phyloP scores from a whole-genome alignment of 1,284 basidiomycete genomes.

The Volvariella surrecta region DNA sequence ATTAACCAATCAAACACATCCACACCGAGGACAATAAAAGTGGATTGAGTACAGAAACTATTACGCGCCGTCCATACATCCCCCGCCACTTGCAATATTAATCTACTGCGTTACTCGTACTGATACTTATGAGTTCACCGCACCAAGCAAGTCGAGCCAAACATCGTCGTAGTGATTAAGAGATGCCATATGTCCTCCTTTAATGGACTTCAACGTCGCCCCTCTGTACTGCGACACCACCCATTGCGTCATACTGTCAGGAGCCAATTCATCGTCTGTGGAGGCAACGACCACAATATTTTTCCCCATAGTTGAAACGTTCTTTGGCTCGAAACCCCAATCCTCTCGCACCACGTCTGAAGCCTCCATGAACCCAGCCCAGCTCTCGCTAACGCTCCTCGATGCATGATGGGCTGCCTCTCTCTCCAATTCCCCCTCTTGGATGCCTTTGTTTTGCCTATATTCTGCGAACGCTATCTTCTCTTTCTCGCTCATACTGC shows the following conservation, averaged over 20 bases:
- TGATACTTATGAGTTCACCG: no score
- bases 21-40: no score
- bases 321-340: constrained; percentile 38
- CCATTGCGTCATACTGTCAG: constrained; percentile 34
- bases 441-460: constrained; percentile 28
- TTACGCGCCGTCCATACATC: no score
- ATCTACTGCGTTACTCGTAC: no score
- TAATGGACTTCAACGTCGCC: constrained; percentile 24
- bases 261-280: constrained; percentile 27
- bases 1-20: no score
- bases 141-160: constrained; percentile 19
- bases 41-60: no score
- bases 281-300: constrained; percentile 33
- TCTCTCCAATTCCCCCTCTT: constrained; percentile 33
- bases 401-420: constrained; percentile 31
- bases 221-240: constrained; percentile 33
- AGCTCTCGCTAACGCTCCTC: constrained; percentile 38
- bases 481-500: constrained; percentile 35
- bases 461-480: constrained; percentile 28
- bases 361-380: constrained; percentile 43
- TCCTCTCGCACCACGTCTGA: constrained; percentile 30
- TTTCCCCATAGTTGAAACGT: not conserved
- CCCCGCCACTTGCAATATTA: no score
- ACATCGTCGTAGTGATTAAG: constrained; percentile 35
- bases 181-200: constrained; percentile 37